A percentile compares a stretch with the other conserved stretches of the same genome.
Conservation (phyloP, 2,329 filamentous ascomycete genomes). For the Fusarium camptoceras region DNA sequence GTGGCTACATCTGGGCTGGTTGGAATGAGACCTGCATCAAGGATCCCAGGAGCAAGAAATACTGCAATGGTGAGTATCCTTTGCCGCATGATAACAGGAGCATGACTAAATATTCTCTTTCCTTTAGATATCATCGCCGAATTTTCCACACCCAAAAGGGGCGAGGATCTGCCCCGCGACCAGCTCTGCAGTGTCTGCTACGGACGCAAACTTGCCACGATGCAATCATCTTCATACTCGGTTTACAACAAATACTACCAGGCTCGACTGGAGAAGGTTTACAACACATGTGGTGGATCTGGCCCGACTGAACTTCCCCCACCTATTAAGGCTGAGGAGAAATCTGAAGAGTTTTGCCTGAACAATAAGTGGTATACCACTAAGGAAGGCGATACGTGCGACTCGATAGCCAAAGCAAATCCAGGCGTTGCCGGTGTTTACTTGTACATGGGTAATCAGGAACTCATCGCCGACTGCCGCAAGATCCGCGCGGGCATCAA, state of each 20-base stretch:
- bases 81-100: too few species aligned
- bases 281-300: conserved; percentile 18
- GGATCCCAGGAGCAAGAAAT: conserved; percentile 22
- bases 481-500: conserved; percentile 14
- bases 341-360: too few species aligned
- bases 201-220: conserved; percentile 33
- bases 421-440: too few species aligned
- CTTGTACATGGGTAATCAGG: neutral
- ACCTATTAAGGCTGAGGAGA: neutral
- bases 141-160: too few species aligned
- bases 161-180: conserved; percentile 26
- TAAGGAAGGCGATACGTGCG: conserved; percentile 34
- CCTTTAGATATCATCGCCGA: too few species aligned
- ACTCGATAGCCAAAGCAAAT: conserved; percentile 18
- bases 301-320: conserved; percentile 2
- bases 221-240: conserved; percentile 42
- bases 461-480: conserved; percentile 19
- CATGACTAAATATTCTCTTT: too few species aligned
- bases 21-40: conserved; percentile 37
- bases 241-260: conserved; percentile 35
- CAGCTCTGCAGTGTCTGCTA: conserved; percentile 46
- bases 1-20: conserved; percentile 23
- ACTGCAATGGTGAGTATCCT: conserved; percentile 34
- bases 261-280: conserved; percentile 12
- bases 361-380: neutral